These are phyloP conservation scores for Skeletonema menzelii DNA, from an alignment of 108 stramenopile species.

Conservation along the genomic window DNA sequence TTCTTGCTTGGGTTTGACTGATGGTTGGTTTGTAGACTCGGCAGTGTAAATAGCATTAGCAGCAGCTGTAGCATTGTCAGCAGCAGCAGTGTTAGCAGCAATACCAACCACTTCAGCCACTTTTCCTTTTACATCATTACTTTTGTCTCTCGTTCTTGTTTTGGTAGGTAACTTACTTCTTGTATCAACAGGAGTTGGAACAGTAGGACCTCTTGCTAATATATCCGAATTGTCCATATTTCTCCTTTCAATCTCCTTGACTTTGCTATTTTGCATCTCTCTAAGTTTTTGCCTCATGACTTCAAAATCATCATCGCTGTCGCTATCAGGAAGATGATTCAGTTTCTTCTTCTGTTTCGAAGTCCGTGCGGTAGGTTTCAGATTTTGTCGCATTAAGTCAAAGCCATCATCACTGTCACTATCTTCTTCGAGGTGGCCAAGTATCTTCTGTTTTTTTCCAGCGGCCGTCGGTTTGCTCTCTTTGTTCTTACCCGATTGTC, in stretches of 20 bases:
- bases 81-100: neutral
- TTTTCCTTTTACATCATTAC: too few species aligned
- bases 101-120: neutral
- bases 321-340: neutral
- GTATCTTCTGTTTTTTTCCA: too few species aligned
- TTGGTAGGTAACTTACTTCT: too few species aligned
- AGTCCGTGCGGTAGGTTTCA: neutral
- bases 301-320: constrained; percentile 7
- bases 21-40: neutral
- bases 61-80: too few species aligned
- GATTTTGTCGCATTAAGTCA: too few species aligned
- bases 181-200: too few species aligned
- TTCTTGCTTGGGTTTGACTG: neutral
- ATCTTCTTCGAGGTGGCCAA: too few species aligned
- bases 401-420: too few species aligned
- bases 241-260: neutral
- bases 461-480: too few species aligned
- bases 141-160: too few species aligned
- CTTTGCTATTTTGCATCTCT: neutral
- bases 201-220: neutral
- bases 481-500: too few species aligned
- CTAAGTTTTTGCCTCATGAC: neutral
- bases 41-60: too few species aligned
- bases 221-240: neutral
- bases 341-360: neutral